phyloP scores from a whole-genome alignment of 176 grass and related monocot species.

The Saccharum spontaneum region DNA sequence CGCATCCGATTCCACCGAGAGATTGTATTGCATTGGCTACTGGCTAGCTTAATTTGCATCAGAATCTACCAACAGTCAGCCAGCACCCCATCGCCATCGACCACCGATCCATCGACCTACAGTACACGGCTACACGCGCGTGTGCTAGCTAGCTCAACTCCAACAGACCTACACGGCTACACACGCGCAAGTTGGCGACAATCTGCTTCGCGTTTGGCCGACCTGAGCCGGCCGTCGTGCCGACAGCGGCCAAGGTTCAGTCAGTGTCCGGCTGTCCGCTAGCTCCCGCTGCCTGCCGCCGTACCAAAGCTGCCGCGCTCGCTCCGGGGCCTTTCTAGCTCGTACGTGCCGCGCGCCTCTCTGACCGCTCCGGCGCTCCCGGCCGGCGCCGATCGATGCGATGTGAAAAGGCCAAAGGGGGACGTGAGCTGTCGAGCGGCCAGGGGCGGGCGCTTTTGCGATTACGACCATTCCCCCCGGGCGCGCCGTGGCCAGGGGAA shows the following conservation, averaged over 20 bases:
- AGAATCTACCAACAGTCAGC: conserved; percentile 23
- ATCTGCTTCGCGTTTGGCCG: not conserved
- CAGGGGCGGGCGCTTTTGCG: not conserved
- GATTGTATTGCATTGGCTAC: not conserved
- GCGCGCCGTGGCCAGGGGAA: not conserved
- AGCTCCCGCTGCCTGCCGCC: not conserved
- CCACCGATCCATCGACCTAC: not conserved
- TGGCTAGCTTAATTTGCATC: conserved; percentile 16
- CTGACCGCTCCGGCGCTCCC: not conserved
- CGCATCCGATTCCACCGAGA: conserved; percentile 37
- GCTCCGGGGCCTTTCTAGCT: not conserved
- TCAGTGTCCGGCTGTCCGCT: not conserved
- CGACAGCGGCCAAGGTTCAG: conserved; percentile 23
- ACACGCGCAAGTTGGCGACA: conserved; percentile 12
- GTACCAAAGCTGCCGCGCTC: not conserved
- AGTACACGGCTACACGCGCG: not conserved
- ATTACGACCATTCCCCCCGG: not conserved
- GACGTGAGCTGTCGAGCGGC: conserved; percentile 18
- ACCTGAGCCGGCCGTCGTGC: conserved; percentile 28
- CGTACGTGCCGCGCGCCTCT: not conserved
- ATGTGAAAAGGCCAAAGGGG: not conserved
- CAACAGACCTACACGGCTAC: not conserved
- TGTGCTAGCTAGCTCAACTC: not conserved
- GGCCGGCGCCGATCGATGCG: not conserved
- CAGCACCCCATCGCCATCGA: not conserved